These are phyloP conservation scores for Marchantia paleacea DNA, from an alignment of 225 moss, liverwort and hornwort genomes.

Conservation along the genomic window DNA sequence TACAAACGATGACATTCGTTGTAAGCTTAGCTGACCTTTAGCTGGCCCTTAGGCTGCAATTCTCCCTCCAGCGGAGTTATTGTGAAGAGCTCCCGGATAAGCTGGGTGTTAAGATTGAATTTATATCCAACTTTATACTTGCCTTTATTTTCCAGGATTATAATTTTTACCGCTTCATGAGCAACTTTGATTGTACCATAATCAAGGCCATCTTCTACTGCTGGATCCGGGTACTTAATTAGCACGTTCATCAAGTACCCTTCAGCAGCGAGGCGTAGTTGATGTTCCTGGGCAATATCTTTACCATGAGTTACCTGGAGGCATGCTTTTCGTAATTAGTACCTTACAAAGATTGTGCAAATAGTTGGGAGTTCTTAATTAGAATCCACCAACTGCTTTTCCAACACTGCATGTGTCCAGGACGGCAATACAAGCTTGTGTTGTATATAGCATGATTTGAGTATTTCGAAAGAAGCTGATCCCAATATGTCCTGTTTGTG, in stretches of 20 bases:
- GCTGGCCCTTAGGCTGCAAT: conserved; percentile 51
- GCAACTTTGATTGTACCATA: conserved; percentile 63
- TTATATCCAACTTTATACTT: conserved; percentile 64
- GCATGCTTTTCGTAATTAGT: not conserved
- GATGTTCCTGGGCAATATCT: conserved; percentile 56
- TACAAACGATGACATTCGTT: not conserved
- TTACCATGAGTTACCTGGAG: conserved; percentile 33
- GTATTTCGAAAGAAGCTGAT: too few species aligned
- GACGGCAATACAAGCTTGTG: too few species aligned
- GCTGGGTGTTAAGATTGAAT: conserved; percentile 45
- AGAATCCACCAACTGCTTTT: too few species aligned
- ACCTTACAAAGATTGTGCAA: not conserved
- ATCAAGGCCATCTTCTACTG: conserved; percentile 46
- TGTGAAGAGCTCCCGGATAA: conserved; percentile 54
- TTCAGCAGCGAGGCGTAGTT: conserved; percentile 49
- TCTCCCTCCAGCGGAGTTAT: conserved; percentile 51
- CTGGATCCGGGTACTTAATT: conserved; percentile 43
- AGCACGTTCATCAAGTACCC: conserved; percentile 62
- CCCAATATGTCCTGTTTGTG: too few species aligned
- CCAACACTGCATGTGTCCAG: too few species aligned
- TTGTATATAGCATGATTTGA: too few species aligned
- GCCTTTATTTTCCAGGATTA: conserved; percentile 73
- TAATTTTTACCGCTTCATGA: conserved; percentile 34
- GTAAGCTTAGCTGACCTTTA: conserved; percentile 45
- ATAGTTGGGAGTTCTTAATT: too few species aligned